A percentile compares a stretch with the other conserved stretches of the same genome.
Evolutionary conservation across 2,329 filamentous ascomycete species (phyloP).

Genomic region (Oidium heveae): DNA sequence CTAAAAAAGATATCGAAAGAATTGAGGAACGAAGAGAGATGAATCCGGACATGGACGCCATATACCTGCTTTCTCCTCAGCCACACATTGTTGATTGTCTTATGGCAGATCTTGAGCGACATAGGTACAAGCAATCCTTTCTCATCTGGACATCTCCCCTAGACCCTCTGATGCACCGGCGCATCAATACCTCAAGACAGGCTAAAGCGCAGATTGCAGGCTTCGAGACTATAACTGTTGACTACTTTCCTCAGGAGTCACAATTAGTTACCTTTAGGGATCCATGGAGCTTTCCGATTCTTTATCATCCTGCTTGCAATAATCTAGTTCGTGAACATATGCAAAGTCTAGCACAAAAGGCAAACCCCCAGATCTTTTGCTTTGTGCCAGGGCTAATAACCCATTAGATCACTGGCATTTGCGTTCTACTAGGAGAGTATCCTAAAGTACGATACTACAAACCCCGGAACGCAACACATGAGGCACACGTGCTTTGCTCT

Average conservation of each 20-base stretch:
- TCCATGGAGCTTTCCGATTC: slow-evolving; percentile 79
- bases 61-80: slow-evolving; percentile 73
- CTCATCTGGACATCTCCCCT: slow-evolving; percentile 68
- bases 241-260: slow-evolving; percentile 78
- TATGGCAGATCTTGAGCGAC: slow-evolving; percentile 70
- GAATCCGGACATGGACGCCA: slow-evolving; percentile 78
- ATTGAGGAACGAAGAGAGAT: slow-evolving; percentile 67
- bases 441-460: slow-evolving; percentile 81
- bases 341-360: slow-evolving; percentile 69
- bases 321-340: slow-evolving; percentile 60
- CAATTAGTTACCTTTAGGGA: slow-evolving; percentile 79
- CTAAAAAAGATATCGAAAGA: slow-evolving; percentile 54
- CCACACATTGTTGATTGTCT: slow-evolving; percentile 82
- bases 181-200: slow-evolving; percentile 45
- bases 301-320: slow-evolving; percentile 83
- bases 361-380: slow-evolving; percentile 15
- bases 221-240: slow-evolving; percentile 61
- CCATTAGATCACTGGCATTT: slow-evolving; percentile 56
- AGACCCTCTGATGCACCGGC: slow-evolving; percentile 41
- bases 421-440: slow-evolving; percentile 79
- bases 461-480: slow-evolving; percentile 49
- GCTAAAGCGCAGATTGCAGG: slow-evolving; percentile 52
- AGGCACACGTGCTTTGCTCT: slow-evolving; percentile 66
- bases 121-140: slow-evolving; percentile 54
- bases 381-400: slow-evolving; percentile 5